Conservation (phyloP, 257 asterid genomes). For the Echium plantagineum region DNA sequence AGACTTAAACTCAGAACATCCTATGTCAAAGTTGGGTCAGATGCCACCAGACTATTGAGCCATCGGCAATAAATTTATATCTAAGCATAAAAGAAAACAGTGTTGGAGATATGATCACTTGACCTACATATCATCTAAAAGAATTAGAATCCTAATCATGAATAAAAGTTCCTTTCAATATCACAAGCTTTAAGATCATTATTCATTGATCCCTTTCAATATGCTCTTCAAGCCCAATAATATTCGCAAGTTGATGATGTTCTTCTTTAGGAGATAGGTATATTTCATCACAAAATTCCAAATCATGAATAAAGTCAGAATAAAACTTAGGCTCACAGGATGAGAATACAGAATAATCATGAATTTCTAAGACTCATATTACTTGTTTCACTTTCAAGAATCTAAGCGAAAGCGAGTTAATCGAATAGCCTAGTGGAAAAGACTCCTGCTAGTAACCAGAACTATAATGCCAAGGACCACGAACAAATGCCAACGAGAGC, state of each 20-base stretch:
- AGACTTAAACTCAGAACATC: too few relatives aligned
- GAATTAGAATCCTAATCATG: slow-evolving; percentile 42
- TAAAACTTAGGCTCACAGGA: neutral
- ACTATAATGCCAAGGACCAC: too few relatives aligned
- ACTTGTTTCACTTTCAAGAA: neutral
- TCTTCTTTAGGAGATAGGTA: slow-evolving; percentile 17
- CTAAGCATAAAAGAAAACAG: neutral
- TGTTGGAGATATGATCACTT: slow-evolving; percentile 9
- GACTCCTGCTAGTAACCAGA: too few relatives aligned
- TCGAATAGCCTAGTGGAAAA: too few relatives aligned
- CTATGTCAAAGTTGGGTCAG: too few relatives aligned
- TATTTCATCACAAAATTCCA: neutral
- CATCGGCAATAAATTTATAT: too few relatives aligned
- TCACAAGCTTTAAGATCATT: slow-evolving; percentile 19
- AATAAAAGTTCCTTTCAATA: slow-evolving; percentile 16
- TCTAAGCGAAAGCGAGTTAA: too few relatives aligned
- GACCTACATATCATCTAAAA: slow-evolving; percentile 10
- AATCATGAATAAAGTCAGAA: neutral
- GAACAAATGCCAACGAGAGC: too few relatives aligned
- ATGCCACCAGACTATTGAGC: too few relatives aligned
- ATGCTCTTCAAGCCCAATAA: slow-evolving; percentile 4
- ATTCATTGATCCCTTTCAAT: slow-evolving; percentile 4
- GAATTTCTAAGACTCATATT: neutral
- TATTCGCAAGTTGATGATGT: slow-evolving; percentile 26
- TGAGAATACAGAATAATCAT: neutral